A percentile compares a stretch with the other conserved stretches of the same genome.
Evolutionary conservation across 2,329 filamentous ascomycete genomes (phyloP).

Genomic region (Calonectria hongkongensis): DNA sequence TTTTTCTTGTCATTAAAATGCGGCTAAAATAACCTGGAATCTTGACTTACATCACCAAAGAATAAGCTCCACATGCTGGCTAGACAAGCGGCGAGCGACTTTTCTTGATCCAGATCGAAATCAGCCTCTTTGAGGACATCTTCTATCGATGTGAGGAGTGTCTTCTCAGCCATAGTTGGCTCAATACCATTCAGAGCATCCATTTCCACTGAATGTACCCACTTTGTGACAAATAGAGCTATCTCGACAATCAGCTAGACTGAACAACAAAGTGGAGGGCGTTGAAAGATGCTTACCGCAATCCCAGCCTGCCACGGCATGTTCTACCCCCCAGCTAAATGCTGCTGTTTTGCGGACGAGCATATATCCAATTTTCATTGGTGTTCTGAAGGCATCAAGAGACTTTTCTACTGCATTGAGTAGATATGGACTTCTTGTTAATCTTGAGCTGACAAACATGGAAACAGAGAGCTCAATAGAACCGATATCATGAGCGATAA

Average conservation of each 20-base stretch:
- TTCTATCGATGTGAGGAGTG: conserved; percentile 20
- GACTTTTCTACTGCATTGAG: conserved; percentile 31
- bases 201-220: conserved; percentile 43
- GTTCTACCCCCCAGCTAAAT: conserved; percentile 42
- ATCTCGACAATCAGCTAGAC: neutral
- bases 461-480: conserved; percentile 11
- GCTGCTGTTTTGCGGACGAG: conserved; percentile 44
- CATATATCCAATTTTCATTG: conserved; percentile 38
- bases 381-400: conserved; percentile 36
- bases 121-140: conserved; percentile 40
- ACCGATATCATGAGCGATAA: conserved; percentile 17
- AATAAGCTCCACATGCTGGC: conserved; percentile 38
- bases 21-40: neutral
- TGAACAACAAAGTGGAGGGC: neutral
- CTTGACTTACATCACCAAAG: conserved; percentile 38
- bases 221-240: conserved; percentile 42
- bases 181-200: neutral
- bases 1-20: neutral
- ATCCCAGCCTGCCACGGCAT: conserved; percentile 43
- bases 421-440: conserved; percentile 26
- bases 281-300: conserved; percentile 31
- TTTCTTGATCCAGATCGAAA: conserved; percentile 28
- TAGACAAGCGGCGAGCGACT: conserved; percentile 34
- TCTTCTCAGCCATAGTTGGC: conserved; percentile 6
- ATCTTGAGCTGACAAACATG: conserved; percentile 21